These are phyloP conservation scores for Fusarium albidum DNA, from an alignment of 2,329 filamentous ascomycete genomes.

Conservation along the genomic window DNA sequence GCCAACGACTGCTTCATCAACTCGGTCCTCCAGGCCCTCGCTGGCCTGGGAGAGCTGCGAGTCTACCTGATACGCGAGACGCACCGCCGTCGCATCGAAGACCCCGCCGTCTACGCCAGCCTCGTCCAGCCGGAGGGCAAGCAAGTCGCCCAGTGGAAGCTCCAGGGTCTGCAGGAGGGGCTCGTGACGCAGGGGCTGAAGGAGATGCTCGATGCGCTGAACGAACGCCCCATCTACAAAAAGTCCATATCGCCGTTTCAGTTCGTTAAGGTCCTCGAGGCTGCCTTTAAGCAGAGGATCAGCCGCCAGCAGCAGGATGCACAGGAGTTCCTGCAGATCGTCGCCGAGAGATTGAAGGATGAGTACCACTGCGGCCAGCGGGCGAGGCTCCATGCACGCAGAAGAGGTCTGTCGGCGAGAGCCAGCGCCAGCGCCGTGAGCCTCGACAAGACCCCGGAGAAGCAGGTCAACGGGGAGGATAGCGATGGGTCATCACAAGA, in stretches of 20 bases:
- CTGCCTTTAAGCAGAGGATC: slow-evolving; percentile 87
- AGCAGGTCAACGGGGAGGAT: slow-evolving; percentile 29
- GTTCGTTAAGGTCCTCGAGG: slow-evolving; percentile 85
- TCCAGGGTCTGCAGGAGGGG: slow-evolving; percentile 77
- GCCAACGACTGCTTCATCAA: slow-evolving; percentile 99
- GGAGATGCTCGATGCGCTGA: slow-evolving; percentile 89
- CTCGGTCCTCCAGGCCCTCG: slow-evolving; percentile 91
- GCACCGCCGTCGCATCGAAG: slow-evolving; percentile 83
- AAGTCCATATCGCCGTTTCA: slow-evolving; percentile 91
- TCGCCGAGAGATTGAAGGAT: slow-evolving; percentile 90
- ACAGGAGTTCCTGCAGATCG: slow-evolving; percentile 94
- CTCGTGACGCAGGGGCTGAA: slow-evolving; percentile 88
- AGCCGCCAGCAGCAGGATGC: slow-evolving; percentile 97
- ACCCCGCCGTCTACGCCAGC: slow-evolving; percentile 75
- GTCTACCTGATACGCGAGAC: slow-evolving; percentile 92
- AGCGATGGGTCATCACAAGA: slow-evolving; percentile 15
- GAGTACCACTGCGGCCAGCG: slow-evolving; percentile 88
- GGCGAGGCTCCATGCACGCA: slow-evolving; percentile 68
- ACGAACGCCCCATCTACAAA: slow-evolving; percentile 90
- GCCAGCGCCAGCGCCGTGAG: slow-evolving; percentile 14
- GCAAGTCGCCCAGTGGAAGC: slow-evolving; percentile 65
- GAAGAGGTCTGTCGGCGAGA: slow-evolving; percentile 35
- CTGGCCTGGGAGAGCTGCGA: slow-evolving; percentile 87
- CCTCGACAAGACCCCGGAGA: slow-evolving; percentile 30
- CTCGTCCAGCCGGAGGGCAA: slow-evolving; percentile 60